phyloP scores from a whole-genome alignment of 106 monocot species.

The Triglochin maritima region DNA sequence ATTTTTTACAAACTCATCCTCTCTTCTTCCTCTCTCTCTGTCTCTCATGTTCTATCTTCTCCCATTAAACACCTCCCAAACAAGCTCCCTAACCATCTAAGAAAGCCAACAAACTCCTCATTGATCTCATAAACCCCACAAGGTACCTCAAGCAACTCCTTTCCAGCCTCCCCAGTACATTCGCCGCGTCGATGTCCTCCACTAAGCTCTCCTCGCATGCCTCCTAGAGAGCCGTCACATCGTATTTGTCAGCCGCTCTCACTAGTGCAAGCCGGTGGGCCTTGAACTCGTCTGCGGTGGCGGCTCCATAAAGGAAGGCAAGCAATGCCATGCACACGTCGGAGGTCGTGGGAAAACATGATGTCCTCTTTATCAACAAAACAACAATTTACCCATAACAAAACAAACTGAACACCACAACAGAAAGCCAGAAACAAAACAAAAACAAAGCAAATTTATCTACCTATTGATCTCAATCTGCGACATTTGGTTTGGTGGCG shows the following conservation, averaged over 20 bases:
- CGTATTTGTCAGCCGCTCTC: slow-evolving; percentile 78
- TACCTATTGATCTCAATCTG: too few species aligned
- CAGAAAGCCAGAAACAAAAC: too few species aligned
- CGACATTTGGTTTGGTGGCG: too few species aligned
- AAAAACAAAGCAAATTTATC: too few species aligned
- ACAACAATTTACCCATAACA: too few species aligned
- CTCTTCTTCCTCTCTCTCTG: too few species aligned
- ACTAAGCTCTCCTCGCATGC: slow-evolving; percentile 80
- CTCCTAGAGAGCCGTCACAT: slow-evolving; percentile 58
- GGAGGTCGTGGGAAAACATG: too few species aligned
- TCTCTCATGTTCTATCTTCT: too few species aligned
- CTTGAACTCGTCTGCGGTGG: slow-evolving; percentile 47
- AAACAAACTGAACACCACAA: too few species aligned
- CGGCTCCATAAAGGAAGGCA: slow-evolving; percentile 67
- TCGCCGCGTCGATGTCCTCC: slow-evolving; percentile 64
- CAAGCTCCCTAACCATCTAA: slow-evolving; percentile 54
- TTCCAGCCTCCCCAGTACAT: slow-evolving; percentile 68
- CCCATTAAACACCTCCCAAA: slow-evolving; percentile 68
- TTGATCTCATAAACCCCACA: slow-evolving; percentile 65
- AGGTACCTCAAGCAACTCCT: slow-evolving; percentile 65
- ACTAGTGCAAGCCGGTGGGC: slow-evolving; percentile 61
- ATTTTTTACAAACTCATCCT: too few species aligned
- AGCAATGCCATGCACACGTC: slow-evolving; percentile 63
- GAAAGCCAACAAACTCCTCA: slow-evolving; percentile 60
- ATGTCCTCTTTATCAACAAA: too few species aligned